Evolutionary conservation across 1,139 yeast genomes (phyloP), one percentile per base, ranked within the genome.

Genomic region (Suhomyces coccinellae): DNA sequence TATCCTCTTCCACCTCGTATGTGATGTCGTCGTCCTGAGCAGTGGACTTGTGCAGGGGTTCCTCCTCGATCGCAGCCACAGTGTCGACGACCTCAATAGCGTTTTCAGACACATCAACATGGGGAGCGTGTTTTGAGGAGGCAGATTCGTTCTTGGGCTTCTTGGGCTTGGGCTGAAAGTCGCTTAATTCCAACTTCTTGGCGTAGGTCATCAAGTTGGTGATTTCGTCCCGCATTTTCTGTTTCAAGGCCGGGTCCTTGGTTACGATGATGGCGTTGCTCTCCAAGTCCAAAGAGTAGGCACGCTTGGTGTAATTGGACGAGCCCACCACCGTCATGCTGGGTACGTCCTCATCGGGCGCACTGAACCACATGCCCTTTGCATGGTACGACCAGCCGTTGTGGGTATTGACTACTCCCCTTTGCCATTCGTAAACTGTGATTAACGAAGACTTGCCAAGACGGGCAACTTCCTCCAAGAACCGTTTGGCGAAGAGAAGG

Each of bases 361-460:
- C 77, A 7, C 82, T 75, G 1, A 88, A 68, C 99, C 99, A 93
- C 13, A 90, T 71, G 0, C 99, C 99, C 62, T 93, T 93, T n/a
- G 99, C 99, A 61, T 93, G 99, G 63, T 93, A 93, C 0, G 97
- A 88, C 99, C 99, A 93, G 1, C 99, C 98, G 29, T 73, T 79
- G 0, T 83, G 79, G 11, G 87, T 79, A 57, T 89, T 89, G 8
- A 90, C 96, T 1, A 81, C 69, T 1, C 99, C 99, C 41, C 79
- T 80, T 58, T 80, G 80, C 99, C 99, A 95, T 64, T 93, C 98
- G 46, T 72, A 76, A 33, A 93, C 69, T 13, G 71, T 66, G 29
- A 91, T 80, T 16, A 72, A 58, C 6, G 73, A 57, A 13, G 71
- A 66, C 53, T 76, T 80, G 2, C 79, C 77, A 29, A 72, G 62